Conservation (phyloP, 345 rosid genomes). For the Corchorus olitorius region DNA sequence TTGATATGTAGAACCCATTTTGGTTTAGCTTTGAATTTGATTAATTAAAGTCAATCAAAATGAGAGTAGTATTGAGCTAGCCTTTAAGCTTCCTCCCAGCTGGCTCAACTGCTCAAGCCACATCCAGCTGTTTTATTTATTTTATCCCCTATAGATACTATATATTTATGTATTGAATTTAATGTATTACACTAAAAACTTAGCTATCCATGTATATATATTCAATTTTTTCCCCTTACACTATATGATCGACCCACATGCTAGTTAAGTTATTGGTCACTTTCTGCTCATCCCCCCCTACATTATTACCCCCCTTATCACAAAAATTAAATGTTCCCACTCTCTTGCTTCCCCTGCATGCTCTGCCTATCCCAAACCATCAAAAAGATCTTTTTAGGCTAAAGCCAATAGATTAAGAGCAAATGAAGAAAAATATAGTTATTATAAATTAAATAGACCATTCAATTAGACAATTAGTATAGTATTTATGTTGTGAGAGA, state of each 20-base stretch:
- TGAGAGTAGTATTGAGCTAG: no score
- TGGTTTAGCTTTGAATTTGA: background rate
- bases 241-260: background rate
- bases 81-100: slow-evolving; percentile 5
- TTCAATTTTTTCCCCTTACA: no score
- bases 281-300: background rate
- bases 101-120: background rate
- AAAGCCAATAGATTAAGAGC: background rate
- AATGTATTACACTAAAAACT: background rate
- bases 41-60: background rate
- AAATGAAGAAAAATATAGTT: background rate
- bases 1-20: background rate
- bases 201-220: background rate
- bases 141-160: no score
- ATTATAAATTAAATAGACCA: background rate
- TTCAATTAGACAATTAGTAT: background rate
- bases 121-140: background rate
- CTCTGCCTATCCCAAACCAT: background rate
- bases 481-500: no score
- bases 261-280: slow-evolving; percentile 1
- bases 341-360: background rate
- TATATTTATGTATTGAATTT: background rate
- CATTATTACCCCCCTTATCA: background rate
- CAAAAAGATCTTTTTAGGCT: background rate
- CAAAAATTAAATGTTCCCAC: background rate